Evolutionary conservation across 495 filamentous ascomycete species (phyloP).

Genomic region (Lasiosphaeria ovina): DNA sequence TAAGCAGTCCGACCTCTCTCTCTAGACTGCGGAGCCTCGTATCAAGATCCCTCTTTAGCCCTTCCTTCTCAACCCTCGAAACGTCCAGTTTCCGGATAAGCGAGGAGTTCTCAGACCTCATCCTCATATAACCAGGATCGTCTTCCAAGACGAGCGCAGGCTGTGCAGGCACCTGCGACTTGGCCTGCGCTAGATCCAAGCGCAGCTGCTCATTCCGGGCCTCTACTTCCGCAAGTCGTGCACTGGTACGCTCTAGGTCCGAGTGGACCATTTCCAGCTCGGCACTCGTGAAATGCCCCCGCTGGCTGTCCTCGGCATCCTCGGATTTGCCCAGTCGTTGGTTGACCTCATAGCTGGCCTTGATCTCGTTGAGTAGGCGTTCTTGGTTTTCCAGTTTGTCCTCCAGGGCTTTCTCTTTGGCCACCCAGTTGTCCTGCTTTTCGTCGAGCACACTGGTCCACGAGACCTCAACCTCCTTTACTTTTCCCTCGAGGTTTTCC

Average conservation of each 20-base stretch:
- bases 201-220: constrained; percentile 91
- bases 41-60: constrained; percentile 69
- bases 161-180: constrained; percentile 67
- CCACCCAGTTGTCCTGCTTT: constrained; percentile 94
- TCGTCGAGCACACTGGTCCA: constrained; percentile 92
- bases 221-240: constrained; percentile 86
- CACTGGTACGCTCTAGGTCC: constrained; percentile 85
- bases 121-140: constrained; percentile 78
- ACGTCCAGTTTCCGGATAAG: constrained; percentile 84
- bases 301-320: constrained; percentile 52
- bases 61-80: constrained; percentile 75
- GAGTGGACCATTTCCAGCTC: constrained; percentile 91
- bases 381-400: constrained; percentile 96
- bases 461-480: constrained; percentile 83
- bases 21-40: constrained; percentile 70
- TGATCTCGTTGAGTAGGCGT: constrained; percentile 85
- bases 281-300: constrained; percentile 70
- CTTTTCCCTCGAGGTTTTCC: constrained; percentile 66
- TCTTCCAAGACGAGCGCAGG: constrained; percentile 65
- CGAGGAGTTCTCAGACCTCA: constrained; percentile 89
- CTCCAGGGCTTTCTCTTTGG: constrained; percentile 87
- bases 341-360: constrained; percentile 95
- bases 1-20: constrained; percentile 64
- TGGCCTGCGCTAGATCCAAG: constrained; percentile 83
- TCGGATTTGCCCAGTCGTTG: constrained; percentile 78